A percentile compares a stretch with the other conserved stretches of the same genome.
These are phyloP conservation scores for Aquilaria agallochum DNA, from an alignment of 441 rosid species.

Conservation along the genomic window DNA sequence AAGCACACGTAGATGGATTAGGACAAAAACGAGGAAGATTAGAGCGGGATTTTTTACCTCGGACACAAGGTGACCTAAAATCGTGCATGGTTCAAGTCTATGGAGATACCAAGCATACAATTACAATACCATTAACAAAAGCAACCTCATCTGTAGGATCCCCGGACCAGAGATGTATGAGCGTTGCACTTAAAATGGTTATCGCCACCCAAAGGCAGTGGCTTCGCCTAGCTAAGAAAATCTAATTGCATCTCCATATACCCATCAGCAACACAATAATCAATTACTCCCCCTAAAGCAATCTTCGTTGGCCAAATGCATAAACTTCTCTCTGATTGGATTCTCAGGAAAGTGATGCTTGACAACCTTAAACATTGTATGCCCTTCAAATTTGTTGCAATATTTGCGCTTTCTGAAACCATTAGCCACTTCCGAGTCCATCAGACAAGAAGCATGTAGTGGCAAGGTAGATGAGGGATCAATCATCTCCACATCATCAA, in stretches of 20 bases:
- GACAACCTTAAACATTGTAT: constrained; percentile 38
- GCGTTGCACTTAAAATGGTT: no score
- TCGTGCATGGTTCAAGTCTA: no score
- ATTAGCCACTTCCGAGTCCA: constrained; percentile 15
- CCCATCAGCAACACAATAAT: constrained; percentile 24
- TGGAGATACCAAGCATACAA: no score
- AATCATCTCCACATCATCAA: constrained; percentile 38
- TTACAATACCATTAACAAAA: no score
- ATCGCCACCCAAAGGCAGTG: no score
- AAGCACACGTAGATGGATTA: no score
- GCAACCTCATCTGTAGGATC: no score
- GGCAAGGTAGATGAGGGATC: constrained; percentile 25
- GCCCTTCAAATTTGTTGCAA: constrained; percentile 33
- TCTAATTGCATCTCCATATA: constrained; percentile 14
- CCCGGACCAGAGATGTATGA: no score
- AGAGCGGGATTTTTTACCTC: no score
- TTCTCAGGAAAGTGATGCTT: constrained; percentile 32
- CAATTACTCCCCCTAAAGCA: constrained; percentile 42
- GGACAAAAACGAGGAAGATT: no score
- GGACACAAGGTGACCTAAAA: no score
- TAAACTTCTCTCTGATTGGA: constrained; percentile 24
- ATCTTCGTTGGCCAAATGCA: constrained; percentile 21
- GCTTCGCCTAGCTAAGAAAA: no score
- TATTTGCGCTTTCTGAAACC: constrained; percentile 69
- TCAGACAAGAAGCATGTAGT: constrained; percentile 14